A percentile compares a stretch with the other conserved stretches of the same genome.
These are phyloP conservation scores for Drosera spatulata DNA, from an alignment of 179 eudicot genomes.

Conservation along the genomic window DNA sequence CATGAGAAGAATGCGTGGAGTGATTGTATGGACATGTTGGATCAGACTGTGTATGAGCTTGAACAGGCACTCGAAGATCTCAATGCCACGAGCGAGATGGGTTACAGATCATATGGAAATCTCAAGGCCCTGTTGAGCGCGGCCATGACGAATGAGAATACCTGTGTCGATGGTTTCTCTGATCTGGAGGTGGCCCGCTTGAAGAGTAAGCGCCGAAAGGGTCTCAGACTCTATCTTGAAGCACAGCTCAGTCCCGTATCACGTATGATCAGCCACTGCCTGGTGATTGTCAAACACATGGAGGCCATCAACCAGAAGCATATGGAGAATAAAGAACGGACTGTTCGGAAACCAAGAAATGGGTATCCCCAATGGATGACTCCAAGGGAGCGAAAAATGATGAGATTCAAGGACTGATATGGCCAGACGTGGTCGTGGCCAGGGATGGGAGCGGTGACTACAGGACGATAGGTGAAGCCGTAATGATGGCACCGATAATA, in stretches of 20 bases:
- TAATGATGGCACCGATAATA: conserved; percentile 41
- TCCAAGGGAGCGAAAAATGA: conserved; percentile 18
- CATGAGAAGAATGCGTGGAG: conserved; percentile 27
- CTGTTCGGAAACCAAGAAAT: not conserved
- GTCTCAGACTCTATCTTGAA: conserved; percentile 25
- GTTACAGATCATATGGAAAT: conserved; percentile 14
- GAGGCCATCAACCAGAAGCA: conserved; percentile 14
- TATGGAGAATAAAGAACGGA: not conserved
- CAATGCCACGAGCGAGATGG: not conserved
- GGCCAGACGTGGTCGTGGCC: conserved; percentile 29
- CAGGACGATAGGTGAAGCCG: conserved; percentile 28
- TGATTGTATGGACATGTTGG: conserved; percentile 48
- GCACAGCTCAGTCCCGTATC: conserved; percentile 35
- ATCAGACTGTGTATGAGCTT: conserved; percentile 52
- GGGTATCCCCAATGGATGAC: conserved; percentile 24
- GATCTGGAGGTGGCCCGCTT: conserved; percentile 17
- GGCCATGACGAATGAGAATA: conserved; percentile 64
- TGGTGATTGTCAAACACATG: conserved; percentile 43
- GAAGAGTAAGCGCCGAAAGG: conserved; percentile 3
- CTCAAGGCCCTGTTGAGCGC: conserved; percentile 59
- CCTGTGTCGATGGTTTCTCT: conserved; percentile 56
- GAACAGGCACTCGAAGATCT: conserved; percentile 21
- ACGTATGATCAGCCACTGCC: conserved; percentile 44
- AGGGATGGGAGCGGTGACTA: conserved; percentile 40
- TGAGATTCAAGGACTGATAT: conserved; percentile 7